A percentile compares a stretch with the other conserved stretches of the same genome.
Conservation (phyloP, 345 rosid species). For the Eucalyptus polyanthemos region DNA sequence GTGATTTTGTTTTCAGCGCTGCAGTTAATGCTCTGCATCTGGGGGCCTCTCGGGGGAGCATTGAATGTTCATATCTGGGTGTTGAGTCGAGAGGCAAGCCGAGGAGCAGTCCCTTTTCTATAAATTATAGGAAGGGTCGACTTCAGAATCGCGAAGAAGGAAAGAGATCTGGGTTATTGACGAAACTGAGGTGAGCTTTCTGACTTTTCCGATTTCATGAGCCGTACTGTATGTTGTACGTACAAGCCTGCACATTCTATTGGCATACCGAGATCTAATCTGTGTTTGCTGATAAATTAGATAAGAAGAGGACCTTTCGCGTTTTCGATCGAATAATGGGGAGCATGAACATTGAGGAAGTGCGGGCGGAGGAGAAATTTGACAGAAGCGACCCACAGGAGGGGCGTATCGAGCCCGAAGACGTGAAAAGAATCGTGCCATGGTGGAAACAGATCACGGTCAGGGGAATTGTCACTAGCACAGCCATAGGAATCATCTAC, state of each 20-base stretch:
- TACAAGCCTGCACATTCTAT: not conserved
- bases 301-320: not conserved
- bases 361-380: not conserved
- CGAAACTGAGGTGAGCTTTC: not conserved
- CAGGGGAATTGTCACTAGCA: slow-evolving; percentile 60
- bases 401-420: slow-evolving; percentile 23
- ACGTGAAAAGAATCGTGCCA: slow-evolving; percentile 38
- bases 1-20: not conserved
- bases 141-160: not conserved
- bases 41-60: not conserved
- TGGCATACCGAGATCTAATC: not conserved
- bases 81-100: not conserved
- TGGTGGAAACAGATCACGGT: slow-evolving; percentile 82
- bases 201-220: not conserved
- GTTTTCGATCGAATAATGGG: not conserved
- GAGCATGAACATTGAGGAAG: not conserved
- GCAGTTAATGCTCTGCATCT: not conserved
- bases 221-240: not conserved
- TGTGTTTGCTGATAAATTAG: not conserved
- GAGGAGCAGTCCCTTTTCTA: not conserved
- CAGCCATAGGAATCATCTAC: slow-evolving; percentile 63
- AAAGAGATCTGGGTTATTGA: not conserved
- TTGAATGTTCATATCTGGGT: not conserved
- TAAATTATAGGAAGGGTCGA: not conserved
- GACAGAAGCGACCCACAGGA: not conserved